These are phyloP conservation scores for Kuraishia floccosa DNA, from an alignment of 805 yeast species.

Conservation along the genomic window DNA sequence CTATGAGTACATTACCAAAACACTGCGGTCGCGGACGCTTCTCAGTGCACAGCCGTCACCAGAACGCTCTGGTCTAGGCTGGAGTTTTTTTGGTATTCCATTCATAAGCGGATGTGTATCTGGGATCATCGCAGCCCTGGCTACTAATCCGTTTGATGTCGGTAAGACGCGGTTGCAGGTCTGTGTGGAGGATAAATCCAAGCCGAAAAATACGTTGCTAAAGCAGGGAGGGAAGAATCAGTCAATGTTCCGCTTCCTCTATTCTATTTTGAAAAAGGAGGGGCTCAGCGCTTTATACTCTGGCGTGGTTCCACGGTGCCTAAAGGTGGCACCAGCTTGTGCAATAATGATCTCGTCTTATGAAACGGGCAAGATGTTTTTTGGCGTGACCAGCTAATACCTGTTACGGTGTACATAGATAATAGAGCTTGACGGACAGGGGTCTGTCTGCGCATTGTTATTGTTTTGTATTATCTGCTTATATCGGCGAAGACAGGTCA, in stretches of 20 bases:
- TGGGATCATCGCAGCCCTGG: constrained; percentile 76
- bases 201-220: constrained; percentile 8
- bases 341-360: constrained; percentile 97
- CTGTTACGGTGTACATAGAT: too few relatives aligned
- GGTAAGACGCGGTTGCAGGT: constrained; percentile 90
- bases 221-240: constrained; percentile 3
- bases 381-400: constrained; percentile 1
- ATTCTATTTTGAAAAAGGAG: constrained; percentile 53
- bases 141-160: constrained; percentile 94
- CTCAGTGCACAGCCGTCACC: too few relatives aligned
- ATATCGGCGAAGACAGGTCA: too few relatives aligned
- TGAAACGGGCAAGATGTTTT: constrained; percentile 67
- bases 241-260: constrained; percentile 60
- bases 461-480: too few relatives aligned
- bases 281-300: constrained; percentile 80
- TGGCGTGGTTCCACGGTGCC: constrained; percentile 75
- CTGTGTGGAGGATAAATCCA: constrained; percentile 21
- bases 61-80: constrained; percentile 5
- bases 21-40: constrained; percentile 9
- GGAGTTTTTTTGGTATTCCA: constrained; percentile 40
- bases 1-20: constrained; percentile 43
- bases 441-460: too few relatives aligned
- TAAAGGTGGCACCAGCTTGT: constrained; percentile 94
- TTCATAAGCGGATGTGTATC: constrained; percentile 77
- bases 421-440: too few relatives aligned